These are phyloP conservation scores for Tricholoma sp. DNA, from an alignment of 768 basidiomycete genomes.

Conservation along the genomic window DNA sequence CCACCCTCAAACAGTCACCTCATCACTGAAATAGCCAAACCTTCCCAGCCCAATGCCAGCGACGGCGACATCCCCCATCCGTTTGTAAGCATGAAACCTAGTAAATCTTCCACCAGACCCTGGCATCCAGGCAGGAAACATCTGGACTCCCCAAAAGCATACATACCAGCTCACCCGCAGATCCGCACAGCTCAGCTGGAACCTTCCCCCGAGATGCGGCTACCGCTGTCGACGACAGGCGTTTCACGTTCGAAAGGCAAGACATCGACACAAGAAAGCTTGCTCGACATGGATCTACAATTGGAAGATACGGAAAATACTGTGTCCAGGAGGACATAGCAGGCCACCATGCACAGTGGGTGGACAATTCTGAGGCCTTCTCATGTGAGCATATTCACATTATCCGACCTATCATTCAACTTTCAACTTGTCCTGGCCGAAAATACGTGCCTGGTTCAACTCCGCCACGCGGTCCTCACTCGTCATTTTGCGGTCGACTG, in stretches of 20 bases:
- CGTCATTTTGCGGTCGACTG: background rate
- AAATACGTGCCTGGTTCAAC: too few species aligned
- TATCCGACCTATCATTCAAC: too few species aligned
- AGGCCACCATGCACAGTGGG: background rate
- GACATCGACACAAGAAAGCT: background rate
- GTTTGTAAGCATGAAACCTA: conserved; percentile 13
- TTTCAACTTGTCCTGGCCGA: too few species aligned
- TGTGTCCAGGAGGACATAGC: background rate
- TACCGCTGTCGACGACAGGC: conserved; percentile 25
- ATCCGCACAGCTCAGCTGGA: conserved; percentile 49
- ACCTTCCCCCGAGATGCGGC: conserved; percentile 48
- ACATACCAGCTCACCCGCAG: conserved; percentile 24
- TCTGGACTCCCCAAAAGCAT: conserved; percentile 29
- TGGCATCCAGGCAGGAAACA: conserved; percentile 17
- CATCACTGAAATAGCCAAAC: background rate
- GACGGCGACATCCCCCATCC: background rate
- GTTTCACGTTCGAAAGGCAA: conserved; percentile 1
- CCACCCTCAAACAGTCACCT: background rate
- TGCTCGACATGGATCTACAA: conserved; percentile 8
- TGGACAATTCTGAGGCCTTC: background rate
- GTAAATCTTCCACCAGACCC: background rate
- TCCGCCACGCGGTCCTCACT: background rate
- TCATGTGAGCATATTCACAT: background rate
- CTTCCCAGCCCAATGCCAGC: background rate
- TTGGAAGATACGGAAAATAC: conserved; percentile 4